A percentile compares a stretch with the other conserved stretches of the same genome.
These are phyloP conservation scores for Helotiales sp. DNA, from an alignment of 2,329 filamentous ascomycete genomes.

Conservation along the genomic window DNA sequence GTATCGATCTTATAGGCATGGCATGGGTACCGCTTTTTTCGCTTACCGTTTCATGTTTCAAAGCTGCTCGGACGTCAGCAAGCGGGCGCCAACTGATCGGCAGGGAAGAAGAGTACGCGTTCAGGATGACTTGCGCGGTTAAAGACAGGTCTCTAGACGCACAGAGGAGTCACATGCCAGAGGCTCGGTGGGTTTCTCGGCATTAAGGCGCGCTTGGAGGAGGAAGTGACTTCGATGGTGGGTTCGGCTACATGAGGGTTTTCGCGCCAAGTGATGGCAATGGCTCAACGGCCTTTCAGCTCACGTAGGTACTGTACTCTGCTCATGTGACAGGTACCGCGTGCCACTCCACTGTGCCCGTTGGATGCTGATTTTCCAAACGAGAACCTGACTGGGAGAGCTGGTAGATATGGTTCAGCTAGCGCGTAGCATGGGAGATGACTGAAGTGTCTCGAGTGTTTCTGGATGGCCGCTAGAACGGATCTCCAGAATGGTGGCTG, in stretches of 20 bases:
- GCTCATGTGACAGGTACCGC: neutral
- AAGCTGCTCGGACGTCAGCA: neutral
- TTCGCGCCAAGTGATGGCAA: slow-evolving; percentile 5
- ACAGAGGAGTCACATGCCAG: neutral
- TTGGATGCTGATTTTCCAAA: no score
- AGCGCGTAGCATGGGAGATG: neutral
- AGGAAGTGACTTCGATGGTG: slow-evolving; percentile 4
- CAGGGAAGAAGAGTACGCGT: slow-evolving; percentile 8
- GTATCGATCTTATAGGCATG: slow-evolving; percentile 3
- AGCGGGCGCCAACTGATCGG: slow-evolving; percentile 2
- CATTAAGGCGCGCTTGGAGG: neutral
- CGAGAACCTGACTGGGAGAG: neutral
- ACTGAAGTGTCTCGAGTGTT: neutral
- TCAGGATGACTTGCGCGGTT: neutral
- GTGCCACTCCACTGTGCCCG: no score
- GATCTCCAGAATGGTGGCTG: neutral
- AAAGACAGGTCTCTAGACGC: slow-evolving; percentile 3
- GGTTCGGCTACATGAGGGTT: slow-evolving; percentile 3
- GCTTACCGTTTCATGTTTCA: neutral
- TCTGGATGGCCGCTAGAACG: slow-evolving; percentile 10
- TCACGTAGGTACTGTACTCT: no score
- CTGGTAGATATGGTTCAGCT: neutral
- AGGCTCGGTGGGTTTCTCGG: neutral
- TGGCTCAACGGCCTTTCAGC: slow-evolving; percentile 1
- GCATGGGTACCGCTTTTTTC: neutral